phyloP scores from a whole-genome alignment of 2,329 filamentous ascomycete genomes.

The Penicillium sp. region DNA sequence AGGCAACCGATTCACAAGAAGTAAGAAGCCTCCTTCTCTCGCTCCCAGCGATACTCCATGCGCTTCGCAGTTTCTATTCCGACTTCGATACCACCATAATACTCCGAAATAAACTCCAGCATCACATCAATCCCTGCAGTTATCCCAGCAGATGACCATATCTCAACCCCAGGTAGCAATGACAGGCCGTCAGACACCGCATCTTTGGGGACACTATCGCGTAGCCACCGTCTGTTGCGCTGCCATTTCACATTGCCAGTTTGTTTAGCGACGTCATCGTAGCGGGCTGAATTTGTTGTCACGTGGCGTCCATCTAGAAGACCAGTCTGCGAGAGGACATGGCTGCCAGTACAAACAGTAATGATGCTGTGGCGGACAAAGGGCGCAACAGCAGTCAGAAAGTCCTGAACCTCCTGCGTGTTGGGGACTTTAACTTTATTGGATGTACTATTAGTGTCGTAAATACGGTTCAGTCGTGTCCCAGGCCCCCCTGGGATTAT shows the following conservation, averaged over 20 bases:
- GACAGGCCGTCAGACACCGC: neutral
- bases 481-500: constrained; percentile 4
- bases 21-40: constrained; percentile 5
- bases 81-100: constrained; percentile 6
- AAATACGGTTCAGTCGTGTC: constrained; percentile 2
- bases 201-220: neutral
- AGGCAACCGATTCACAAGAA: neutral
- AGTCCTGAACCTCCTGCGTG: constrained; percentile 4
- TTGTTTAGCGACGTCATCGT: neutral
- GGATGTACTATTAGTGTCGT: neutral
- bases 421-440: neutral
- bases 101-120: constrained; percentile 6
- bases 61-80: constrained; percentile 3
- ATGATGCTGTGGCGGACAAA: constrained; percentile 7
- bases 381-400: constrained; percentile 1
- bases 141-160: constrained; percentile 9
- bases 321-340: constrained; percentile 4
- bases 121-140: constrained; percentile 9
- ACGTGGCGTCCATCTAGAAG: neutral
- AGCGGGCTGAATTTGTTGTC: constrained; percentile 6
- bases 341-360: constrained; percentile 6
- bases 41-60: constrained; percentile 9
- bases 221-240: constrained; percentile 2
- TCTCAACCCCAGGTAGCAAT: neutral
- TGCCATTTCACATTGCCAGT: neutral